Evolutionary conservation across 192 early-diverging fungal species (phyloP), one percentile per base, ranked within the genome.

Genomic region (Dissophora ornata): DNA sequence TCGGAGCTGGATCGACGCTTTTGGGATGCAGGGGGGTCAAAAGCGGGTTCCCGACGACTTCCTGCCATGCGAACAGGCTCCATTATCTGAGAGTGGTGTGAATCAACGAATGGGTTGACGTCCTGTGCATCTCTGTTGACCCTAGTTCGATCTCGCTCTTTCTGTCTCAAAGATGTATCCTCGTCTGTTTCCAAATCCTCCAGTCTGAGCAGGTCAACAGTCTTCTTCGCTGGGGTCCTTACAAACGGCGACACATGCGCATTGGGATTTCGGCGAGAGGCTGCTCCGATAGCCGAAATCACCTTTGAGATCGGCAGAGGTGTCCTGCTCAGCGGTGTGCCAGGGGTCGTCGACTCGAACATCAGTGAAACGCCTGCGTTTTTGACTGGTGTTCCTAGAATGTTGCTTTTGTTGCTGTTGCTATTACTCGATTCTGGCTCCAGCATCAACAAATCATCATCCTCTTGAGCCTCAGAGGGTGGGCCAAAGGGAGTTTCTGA

Each of bases 261-360:
- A 3, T 61, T 16, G 28, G 58, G 51, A 26, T 75, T 67, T 8
- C 73, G 57, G 5, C 73, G 63, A 1, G 73, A 77, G 2, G 73
- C 73, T 25, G 73, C 73, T 24, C 73, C 73, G 18, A 77, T 45
- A 24, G 73, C 73, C 12, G 73, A 62, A 15, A 77, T 67, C 10
- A 77, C 73, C 19, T 48, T 61, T 16, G 73, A 67, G 22, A 74
- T 59, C n/a, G 62, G 62, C 30, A 67, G n/a, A n/a, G 73, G 73
- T 3, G 65, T 62, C 45, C 40, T 67, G n/a, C 40, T 25, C 24
- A 41, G 38, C 5, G 68, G 59, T 44, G 50, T 70, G 0, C 26
- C 21, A 8, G 51, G 40, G 2, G 52, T n/a, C 2, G 48, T 55
- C 6, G 34, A 45, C 0, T 53, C 58, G n/a, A 48, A 46, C 15